Percentiles rank a stretch among this genome's conserved stretches.
Evolutionary conservation across 208 protist species (phyloP).

Genomic region (Trypanosoma rangeli): DNA sequence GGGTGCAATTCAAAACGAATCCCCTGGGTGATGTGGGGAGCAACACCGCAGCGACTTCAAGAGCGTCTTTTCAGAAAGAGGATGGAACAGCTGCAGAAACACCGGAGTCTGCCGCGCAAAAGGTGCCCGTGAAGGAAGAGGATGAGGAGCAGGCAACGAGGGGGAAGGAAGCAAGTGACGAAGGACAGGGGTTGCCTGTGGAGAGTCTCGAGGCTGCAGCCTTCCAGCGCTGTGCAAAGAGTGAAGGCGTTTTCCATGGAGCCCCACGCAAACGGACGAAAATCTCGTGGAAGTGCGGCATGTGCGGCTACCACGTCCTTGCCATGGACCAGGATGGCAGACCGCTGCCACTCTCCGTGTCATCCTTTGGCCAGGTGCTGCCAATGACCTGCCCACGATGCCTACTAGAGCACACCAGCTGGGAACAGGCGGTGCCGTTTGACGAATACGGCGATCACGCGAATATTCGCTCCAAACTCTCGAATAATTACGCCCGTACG

Average conservation of each 20-base stretch:
- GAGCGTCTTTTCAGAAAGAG: neutral
- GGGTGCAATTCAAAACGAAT: neutral
- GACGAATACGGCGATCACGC: conserved; percentile 68
- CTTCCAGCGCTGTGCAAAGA: neutral
- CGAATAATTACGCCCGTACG: conserved; percentile 60
- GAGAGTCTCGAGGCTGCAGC: neutral
- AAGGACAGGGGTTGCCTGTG: neutral
- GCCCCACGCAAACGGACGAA: conserved; percentile 15
- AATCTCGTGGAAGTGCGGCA: conserved; percentile 75
- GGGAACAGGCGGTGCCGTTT: conserved; percentile 69
- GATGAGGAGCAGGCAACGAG: neutral
- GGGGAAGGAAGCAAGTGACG: neutral
- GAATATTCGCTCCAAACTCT: conserved; percentile 70
- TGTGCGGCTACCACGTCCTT: conserved; percentile 80
- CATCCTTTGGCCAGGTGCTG: conserved; percentile 65
- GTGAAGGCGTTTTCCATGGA: neutral
- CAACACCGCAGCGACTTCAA: neutral
- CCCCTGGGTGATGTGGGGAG: neutral
- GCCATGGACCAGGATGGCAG: conserved; percentile 80
- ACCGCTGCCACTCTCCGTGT: conserved; percentile 60
- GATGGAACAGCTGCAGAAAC: neutral
- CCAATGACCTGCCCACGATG: conserved; percentile 81
- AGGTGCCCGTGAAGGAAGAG: neutral
- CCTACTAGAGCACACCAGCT: conserved; percentile 67
- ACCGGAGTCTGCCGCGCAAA: neutral